A percentile compares a stretch with the other conserved stretches of the same genome.
Conservation (phyloP, 306 rosid genomes). For the Quillaja saponaria region DNA sequence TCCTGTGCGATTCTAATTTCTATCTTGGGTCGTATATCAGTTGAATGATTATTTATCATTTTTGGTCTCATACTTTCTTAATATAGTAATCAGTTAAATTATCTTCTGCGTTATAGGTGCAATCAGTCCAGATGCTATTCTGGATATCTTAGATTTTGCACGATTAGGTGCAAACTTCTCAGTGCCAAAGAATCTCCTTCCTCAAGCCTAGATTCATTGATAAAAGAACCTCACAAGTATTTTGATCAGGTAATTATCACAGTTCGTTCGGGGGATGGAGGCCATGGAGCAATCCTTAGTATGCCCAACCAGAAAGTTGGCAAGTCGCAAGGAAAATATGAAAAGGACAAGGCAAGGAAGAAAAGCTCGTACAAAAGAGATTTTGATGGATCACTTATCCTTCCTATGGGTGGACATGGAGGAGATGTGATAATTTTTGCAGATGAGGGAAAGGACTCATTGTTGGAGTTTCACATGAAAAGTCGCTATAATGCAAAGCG, state of each 20-base stretch:
- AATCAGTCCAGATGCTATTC: too few relatives aligned
- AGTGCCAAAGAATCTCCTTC: conserved; percentile 33
- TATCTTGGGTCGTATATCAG: too few relatives aligned
- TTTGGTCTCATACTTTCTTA: too few relatives aligned
- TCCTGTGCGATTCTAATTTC: too few relatives aligned
- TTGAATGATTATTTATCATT: too few relatives aligned
- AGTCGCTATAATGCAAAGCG: conserved; percentile 64
- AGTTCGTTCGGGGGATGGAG: conserved; percentile 90
- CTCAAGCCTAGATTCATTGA: conserved; percentile 25
- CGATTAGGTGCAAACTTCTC: conserved; percentile 41
- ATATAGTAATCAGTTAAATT: too few relatives aligned
- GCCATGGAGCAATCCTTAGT: conserved; percentile 70
- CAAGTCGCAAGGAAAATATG: conserved; percentile 40
- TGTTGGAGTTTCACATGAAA: conserved; percentile 66
- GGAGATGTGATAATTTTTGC: conserved; percentile 89
- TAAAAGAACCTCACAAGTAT: conserved; percentile 78
- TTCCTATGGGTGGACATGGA: conserved; percentile 83
- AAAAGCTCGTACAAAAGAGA: conserved; percentile 63
- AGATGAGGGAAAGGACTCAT: conserved; percentile 64
- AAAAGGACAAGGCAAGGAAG: conserved; percentile 49
- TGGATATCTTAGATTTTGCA: too few relatives aligned
- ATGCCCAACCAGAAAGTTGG: conserved; percentile 40
- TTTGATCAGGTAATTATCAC: conserved; percentile 81
- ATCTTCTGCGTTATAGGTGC: too few relatives aligned
- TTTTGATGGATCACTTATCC: conserved; percentile 76